phyloP scores from a whole-genome alignment of 768 basidiomycete genomes.

The Rhizopogon vinicolor region DNA sequence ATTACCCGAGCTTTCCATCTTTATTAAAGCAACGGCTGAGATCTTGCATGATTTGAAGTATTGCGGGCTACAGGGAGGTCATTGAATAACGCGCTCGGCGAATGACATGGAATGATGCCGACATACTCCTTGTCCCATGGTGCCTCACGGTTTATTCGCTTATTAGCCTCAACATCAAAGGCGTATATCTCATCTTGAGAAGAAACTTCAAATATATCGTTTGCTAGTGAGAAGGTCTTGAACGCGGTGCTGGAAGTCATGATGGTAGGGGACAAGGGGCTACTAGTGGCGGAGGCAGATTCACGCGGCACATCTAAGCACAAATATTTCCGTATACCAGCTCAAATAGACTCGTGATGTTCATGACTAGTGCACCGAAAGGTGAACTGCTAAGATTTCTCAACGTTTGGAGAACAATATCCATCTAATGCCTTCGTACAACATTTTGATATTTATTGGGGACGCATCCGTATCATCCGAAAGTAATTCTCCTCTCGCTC shows the following conservation, averaged over 20 bases:
- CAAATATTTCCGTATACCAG: neutral
- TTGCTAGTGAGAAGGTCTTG: constrained; percentile 68
- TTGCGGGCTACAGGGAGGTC: constrained; percentile 48
- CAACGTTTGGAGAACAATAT: constrained; percentile 41
- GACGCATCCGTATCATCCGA: constrained; percentile 11
- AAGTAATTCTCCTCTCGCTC: constrained; percentile 12
- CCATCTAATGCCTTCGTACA: constrained; percentile 49
- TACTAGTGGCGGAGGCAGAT: neutral
- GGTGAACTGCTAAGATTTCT: neutral
- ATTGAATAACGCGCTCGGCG: neutral
- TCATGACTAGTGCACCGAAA: neutral
- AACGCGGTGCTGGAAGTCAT: constrained; percentile 55
- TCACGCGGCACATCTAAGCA: neutral
- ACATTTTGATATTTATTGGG: constrained; percentile 12
- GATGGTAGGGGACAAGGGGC: constrained; percentile 1
- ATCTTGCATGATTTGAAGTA: constrained; percentile 92
- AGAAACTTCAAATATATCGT: constrained; percentile 65
- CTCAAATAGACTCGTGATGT: too few relatives aligned
- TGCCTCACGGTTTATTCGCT: constrained; percentile 55
- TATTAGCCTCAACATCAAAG: constrained; percentile 68
- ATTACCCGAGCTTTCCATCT: constrained; percentile 62
- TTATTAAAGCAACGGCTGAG: constrained; percentile 90
- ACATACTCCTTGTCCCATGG: constrained; percentile 89
- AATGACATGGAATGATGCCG: constrained; percentile 1
- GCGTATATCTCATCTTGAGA: constrained; percentile 78